Evolutionary conservation across 2,329 filamentous ascomycete genomes (phyloP).

Genomic region (Nemania diffusa): DNA sequence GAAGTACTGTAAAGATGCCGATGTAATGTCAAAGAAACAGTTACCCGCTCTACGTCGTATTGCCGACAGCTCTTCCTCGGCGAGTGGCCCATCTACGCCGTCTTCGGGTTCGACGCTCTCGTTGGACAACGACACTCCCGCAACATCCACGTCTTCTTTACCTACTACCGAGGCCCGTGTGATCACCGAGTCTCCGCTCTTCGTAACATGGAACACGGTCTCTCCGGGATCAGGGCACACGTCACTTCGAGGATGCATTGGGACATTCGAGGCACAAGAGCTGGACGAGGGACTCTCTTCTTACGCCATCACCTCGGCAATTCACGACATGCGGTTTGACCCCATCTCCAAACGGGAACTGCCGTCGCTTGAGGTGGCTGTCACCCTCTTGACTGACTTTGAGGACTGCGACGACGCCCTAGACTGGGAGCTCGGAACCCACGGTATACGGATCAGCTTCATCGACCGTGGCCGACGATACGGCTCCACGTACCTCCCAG

Average conservation of each 20-base stretch:
- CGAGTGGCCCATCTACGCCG: slow-evolving; percentile 45
- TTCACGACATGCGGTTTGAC: slow-evolving; percentile 71
- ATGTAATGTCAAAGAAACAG: slow-evolving; percentile 45
- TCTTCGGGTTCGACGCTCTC: slow-evolving; percentile 51
- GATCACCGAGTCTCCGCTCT: slow-evolving; percentile 75
- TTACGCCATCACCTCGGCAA: slow-evolving; percentile 83
- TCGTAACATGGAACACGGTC: slow-evolving; percentile 93
- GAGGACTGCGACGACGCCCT: slow-evolving; percentile 77
- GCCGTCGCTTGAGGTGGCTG: slow-evolving; percentile 68
- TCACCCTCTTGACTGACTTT: slow-evolving; percentile 88
- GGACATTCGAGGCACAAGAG: slow-evolving; percentile 85
- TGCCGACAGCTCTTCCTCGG: slow-evolving; percentile 42
- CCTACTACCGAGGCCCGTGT: slow-evolving; percentile 43
- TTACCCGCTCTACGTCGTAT: slow-evolving; percentile 45
- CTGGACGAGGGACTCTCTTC: slow-evolving; percentile 77
- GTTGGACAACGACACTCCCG: slow-evolving; percentile 54
- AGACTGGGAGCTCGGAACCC: slow-evolving; percentile 87
- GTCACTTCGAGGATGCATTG: slow-evolving; percentile 90
- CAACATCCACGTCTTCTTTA: slow-evolving; percentile 57
- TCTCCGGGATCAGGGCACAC: slow-evolving; percentile 66
- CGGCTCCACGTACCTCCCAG: slow-evolving; percentile 90
- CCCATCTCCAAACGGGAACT: slow-evolving; percentile 66
- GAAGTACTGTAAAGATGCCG: slow-evolving; percentile 50
- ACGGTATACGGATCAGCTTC: slow-evolving; percentile 90
- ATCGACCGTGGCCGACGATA: slow-evolving; percentile 76